These are phyloP conservation scores for Zygotorulaspora mrakii DNA, from an alignment of 1,139 yeast species.

Conservation along the genomic window DNA sequence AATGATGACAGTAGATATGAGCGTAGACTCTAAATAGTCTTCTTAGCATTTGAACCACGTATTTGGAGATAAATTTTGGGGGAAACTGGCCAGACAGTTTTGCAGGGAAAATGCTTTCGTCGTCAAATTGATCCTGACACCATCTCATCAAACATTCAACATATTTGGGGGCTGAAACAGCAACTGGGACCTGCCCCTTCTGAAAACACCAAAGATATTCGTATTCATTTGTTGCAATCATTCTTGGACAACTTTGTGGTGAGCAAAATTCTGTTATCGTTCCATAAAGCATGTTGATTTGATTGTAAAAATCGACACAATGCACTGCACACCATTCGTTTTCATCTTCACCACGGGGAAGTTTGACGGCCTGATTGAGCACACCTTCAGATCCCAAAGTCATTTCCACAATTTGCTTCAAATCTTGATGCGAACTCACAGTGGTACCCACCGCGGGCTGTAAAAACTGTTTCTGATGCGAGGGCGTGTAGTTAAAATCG, in stretches of 20 bases:
- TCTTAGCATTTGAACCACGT: conserved; percentile 82
- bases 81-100: conserved; percentile 84
- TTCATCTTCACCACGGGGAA: conserved; percentile 88
- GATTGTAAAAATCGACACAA: conserved; percentile 86
- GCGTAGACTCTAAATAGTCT: conserved; percentile 95
- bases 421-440: conserved; percentile 61
- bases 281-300: conserved; percentile 93
- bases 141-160: conserved; percentile 90
- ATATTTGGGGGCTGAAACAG: conserved; percentile 89
- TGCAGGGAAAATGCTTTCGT: conserved; percentile 84
- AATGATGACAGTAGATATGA: conserved; percentile 95
- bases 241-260: conserved; percentile 84
- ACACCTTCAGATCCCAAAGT: conserved; percentile 92
- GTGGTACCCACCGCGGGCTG: conserved; percentile 34
- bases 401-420: conserved; percentile 84
- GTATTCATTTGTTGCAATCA: conserved; percentile 96
- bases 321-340: conserved; percentile 98
- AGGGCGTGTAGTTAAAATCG: conserved; percentile 38
- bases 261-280: conserved; percentile 96
- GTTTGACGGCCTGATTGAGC: conserved; percentile 83
- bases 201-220: conserved; percentile 76
- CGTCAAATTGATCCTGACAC: conserved; percentile 87
- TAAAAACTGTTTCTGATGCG: conserved; percentile 37
- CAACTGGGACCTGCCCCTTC: conserved; percentile 63
- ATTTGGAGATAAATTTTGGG: conserved; percentile 61